Evolutionary conservation across 108 stramenopile genomes (phyloP).

Genomic region (Parmales sp.): DNA sequence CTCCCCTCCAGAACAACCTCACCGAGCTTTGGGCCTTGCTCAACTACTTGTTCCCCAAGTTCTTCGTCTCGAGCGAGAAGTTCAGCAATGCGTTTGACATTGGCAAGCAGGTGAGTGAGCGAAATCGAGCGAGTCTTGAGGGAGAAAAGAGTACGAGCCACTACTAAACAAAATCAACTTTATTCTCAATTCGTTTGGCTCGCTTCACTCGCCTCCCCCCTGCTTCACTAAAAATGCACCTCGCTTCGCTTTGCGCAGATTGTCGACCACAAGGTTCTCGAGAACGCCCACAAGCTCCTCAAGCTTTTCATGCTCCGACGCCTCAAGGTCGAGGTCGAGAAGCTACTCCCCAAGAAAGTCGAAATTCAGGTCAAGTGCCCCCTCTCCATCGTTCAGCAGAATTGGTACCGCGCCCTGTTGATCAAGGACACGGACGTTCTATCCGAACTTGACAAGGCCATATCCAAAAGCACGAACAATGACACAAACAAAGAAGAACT

Average conservation of each 20-base stretch:
- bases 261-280: slow-evolving; percentile 45
- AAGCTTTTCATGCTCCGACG: slow-evolving; percentile 58
- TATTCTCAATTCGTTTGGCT: too few species aligned
- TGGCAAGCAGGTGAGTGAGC: slow-evolving; percentile 36
- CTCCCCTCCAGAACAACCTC: slow-evolving; percentile 96
- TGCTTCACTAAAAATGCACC: too few species aligned
- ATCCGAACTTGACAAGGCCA: slow-evolving; percentile 16
- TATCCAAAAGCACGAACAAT: slow-evolving; percentile 3
- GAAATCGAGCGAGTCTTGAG: too few species aligned
- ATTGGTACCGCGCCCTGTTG: slow-evolving; percentile 53
- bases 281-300: slow-evolving; percentile 50
- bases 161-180: too few species aligned
- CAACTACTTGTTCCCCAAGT: slow-evolving; percentile 89
- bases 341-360: slow-evolving; percentile 52
- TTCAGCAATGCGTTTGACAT: slow-evolving; percentile 73
- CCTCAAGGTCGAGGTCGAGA: slow-evolving; percentile 57
- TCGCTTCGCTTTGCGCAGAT: too few species aligned
- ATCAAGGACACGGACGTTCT: slow-evolving; percentile 47
- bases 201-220: too few species aligned
- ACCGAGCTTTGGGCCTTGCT: slow-evolving; percentile 95
- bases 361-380: slow-evolving; percentile 61
- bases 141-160: too few species aligned
- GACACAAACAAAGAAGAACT: background rate
- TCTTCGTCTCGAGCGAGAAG: slow-evolving; percentile 58
- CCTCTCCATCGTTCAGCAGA: slow-evolving; percentile 40